Evolutionary conservation across 2,329 filamentous ascomycete species (phyloP).

Genomic region (Claviceps pusilla): DNA sequence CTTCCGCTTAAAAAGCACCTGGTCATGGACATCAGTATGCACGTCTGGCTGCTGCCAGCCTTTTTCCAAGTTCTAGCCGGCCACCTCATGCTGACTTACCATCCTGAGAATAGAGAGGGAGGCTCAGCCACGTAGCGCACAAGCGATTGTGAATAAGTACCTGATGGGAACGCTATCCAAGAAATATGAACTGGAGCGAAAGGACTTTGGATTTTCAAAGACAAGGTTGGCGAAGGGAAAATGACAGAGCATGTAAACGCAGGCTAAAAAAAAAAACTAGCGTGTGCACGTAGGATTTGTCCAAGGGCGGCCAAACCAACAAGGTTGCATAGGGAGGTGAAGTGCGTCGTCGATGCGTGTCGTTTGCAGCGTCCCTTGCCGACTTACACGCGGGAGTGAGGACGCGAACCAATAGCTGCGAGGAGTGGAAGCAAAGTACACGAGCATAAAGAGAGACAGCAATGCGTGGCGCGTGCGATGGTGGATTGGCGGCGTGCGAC

Average conservation of each 20-base stretch:
- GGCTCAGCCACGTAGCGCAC: neutral
- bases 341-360: conserved; percentile 2
- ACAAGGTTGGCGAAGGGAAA: neutral
- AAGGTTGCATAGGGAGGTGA: conserved; percentile 1
- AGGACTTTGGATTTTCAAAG: neutral
- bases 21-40: conserved; percentile 6
- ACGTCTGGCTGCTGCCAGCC: neutral
- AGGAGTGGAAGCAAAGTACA: neutral
- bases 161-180: neutral
- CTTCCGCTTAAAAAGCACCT: conserved; percentile 96
- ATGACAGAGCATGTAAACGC: neutral
- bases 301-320: neutral
- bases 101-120: conserved; percentile 3
- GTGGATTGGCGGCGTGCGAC: conserved; percentile 6
- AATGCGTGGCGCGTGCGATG: conserved; percentile 5
- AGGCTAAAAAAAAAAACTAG: neutral
- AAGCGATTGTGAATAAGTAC: conserved; percentile 1
- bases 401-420: conserved; percentile 6
- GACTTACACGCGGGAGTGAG: conserved; percentile 19
- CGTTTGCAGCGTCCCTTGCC: conserved; percentile 5
- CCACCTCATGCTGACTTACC: conserved; percentile 2
- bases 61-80: neutral
- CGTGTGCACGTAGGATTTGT: neutral
- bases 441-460: conserved; percentile 2
- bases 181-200: neutral